These are phyloP conservation scores for Mucor racemosus DNA, from an alignment of 371 early-diverging fungal genomes.

Conservation along the genomic window DNA sequence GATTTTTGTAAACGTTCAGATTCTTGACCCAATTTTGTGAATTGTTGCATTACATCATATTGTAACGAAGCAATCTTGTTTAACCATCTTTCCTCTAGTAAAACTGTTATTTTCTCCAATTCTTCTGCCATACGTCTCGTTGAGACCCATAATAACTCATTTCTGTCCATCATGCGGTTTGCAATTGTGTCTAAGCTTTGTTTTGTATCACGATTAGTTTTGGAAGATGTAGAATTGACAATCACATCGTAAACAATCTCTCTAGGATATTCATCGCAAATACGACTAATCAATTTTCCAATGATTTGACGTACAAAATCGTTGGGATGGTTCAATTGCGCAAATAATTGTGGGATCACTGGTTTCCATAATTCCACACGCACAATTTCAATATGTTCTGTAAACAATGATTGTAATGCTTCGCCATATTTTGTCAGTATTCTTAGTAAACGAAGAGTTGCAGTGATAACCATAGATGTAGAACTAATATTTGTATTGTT, in stretches of 20 bases:
- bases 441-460: slow-evolving; percentile 68
- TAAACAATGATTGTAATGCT: slow-evolving; percentile 47
- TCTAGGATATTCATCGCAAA: slow-evolving; percentile 68
- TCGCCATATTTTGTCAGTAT: slow-evolving; percentile 71
- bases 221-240: slow-evolving; percentile 62
- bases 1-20: slow-evolving; percentile 37
- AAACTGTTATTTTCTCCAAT: slow-evolving; percentile 74
- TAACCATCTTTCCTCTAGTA: slow-evolving; percentile 86
- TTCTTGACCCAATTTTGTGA: slow-evolving; percentile 64
- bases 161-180: slow-evolving; percentile 45
- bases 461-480: slow-evolving; percentile 57
- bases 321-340: slow-evolving; percentile 73
- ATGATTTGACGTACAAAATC: slow-evolving; percentile 57
- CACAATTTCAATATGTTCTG: slow-evolving; percentile 45
- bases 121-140: slow-evolving; percentile 68
- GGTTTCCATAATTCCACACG: slow-evolving; percentile 68
- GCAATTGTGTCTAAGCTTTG: slow-evolving; percentile 49
- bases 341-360: slow-evolving; percentile 83
- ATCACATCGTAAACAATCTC: slow-evolving; percentile 74
- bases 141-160: slow-evolving; percentile 59
- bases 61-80: slow-evolving; percentile 72
- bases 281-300: slow-evolving; percentile 56
- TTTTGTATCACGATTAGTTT: slow-evolving; percentile 49
- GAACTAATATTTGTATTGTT: slow-evolving; percentile 10
- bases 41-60: slow-evolving; percentile 59